phyloP scores from a whole-genome alignment of 2,329 filamentous ascomycete genomes.

The Ophiostoma populinum region DNA sequence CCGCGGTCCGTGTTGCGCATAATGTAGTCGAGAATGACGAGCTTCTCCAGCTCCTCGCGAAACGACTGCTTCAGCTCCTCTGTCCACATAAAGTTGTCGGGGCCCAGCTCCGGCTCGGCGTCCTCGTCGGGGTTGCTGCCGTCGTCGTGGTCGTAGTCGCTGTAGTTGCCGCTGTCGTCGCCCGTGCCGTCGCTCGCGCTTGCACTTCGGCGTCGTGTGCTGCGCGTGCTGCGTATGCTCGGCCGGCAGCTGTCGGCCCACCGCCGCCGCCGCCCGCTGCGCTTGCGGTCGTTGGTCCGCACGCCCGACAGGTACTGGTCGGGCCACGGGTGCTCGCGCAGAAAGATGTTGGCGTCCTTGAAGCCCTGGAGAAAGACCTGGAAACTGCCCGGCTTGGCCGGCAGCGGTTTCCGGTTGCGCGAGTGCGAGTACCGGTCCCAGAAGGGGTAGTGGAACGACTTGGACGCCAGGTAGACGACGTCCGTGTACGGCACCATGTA shows the following conservation, averaged over 20 bases:
- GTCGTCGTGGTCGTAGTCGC: conserved; percentile 11
- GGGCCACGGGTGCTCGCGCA: conserved; percentile 92
- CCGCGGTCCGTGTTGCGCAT: conserved; percentile 98
- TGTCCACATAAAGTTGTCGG: conserved; percentile 64
- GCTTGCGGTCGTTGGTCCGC: conserved; percentile 48
- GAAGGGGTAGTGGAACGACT: conserved; percentile 95
- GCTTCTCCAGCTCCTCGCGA: conserved; percentile 84
- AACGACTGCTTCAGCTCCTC: conserved; percentile 79
- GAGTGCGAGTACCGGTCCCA: conserved; percentile 86
- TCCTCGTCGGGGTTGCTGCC: not conserved
- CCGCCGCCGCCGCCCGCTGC: conserved; percentile 31
- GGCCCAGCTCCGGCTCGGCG: conserved; percentile 18
- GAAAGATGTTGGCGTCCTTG: conserved; percentile 90
- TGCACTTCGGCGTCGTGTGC: not conserved
- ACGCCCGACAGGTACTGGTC: conserved; percentile 66
- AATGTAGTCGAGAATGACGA: conserved; percentile 95
- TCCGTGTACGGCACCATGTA: conserved; percentile 93
- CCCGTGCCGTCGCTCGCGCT: not conserved
- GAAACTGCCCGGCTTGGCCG: conserved; percentile 85
- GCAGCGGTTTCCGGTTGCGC: conserved; percentile 70
- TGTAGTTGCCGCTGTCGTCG: conserved; percentile 1
- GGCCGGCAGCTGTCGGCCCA: conserved; percentile 79
- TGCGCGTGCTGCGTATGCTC: conserved; percentile 19
- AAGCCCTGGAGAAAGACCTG: conserved; percentile 95
- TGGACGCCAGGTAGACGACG: conserved; percentile 83